phyloP scores from a whole-genome alignment of 225 moss, liverwort and hornwort species.

The Takakia lepidozioides region DNA sequence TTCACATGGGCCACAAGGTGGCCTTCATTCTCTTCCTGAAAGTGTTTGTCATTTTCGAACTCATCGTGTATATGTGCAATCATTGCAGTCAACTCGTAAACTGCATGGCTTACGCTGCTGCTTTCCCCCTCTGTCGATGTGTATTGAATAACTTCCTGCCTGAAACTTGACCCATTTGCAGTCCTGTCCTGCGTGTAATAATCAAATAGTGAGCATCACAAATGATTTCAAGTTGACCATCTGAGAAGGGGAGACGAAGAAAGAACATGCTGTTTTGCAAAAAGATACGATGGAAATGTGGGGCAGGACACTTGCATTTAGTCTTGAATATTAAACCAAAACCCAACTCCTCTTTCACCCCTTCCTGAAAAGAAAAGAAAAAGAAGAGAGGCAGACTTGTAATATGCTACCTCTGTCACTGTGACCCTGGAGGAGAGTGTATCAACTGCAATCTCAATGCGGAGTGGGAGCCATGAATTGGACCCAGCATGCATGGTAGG shows the following conservation, averaged over 20 bases:
- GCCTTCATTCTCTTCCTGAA: slow-evolving; percentile 51
- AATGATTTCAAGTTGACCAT: no score
- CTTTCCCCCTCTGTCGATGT: slow-evolving; percentile 21
- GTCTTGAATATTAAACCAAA: no score
- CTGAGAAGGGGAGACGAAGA: no score
- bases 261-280: no score
- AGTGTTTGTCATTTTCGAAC: slow-evolving; percentile 28
- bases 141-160: no score
- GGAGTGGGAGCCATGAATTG: slow-evolving; percentile 56
- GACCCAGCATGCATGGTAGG: slow-evolving; percentile 21
- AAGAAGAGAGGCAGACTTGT: background rate
- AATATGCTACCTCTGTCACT: slow-evolving; percentile 33
- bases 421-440: slow-evolving; percentile 29
- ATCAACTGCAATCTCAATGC: slow-evolving; percentile 40
- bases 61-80: slow-evolving; percentile 53
- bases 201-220: no score
- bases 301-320: no score
- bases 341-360: no score
- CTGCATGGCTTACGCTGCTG: slow-evolving; percentile 17
- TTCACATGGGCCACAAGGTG: slow-evolving; percentile 66
- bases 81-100: slow-evolving; percentile 60
- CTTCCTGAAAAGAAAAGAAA: background rate
- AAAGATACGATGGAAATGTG: no score
- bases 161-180: no score
- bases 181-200: no score